Conservation (phyloP, 805 yeast species). For the Suhomyces xylopsoci region DNA sequence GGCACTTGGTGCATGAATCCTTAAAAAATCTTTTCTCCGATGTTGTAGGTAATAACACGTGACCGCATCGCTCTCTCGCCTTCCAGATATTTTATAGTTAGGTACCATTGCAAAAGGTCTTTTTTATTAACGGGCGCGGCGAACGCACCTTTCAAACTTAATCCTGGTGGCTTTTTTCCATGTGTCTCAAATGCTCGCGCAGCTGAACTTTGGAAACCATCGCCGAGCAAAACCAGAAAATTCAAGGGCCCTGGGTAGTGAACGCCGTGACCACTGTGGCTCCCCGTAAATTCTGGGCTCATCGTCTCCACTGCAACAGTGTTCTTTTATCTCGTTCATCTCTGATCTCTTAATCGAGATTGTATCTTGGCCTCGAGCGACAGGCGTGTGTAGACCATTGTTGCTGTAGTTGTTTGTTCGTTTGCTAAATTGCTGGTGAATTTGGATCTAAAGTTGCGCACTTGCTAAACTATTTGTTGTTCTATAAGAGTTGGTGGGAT, state of each 20-base stretch:
- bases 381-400: neutral
- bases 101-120: neutral
- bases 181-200: neutral
- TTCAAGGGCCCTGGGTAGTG: neutral
- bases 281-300: neutral
- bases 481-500: neutral
- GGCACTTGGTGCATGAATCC: neutral
- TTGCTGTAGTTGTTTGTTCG: neutral
- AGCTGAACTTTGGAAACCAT: neutral
- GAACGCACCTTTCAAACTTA: neutral
- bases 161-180: neutral
- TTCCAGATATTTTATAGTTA: neutral
- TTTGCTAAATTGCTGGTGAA: neutral
- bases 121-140: neutral
- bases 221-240: neutral
- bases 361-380: neutral
- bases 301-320: neutral
- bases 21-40: neutral
- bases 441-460: neutral
- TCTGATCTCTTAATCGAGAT: neutral
- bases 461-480: neutral
- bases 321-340: neutral
- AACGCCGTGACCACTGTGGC: neutral
- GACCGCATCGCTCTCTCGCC: neutral
- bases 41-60: slow-evolving; percentile 3